Conservation (phyloP, 208 protist genomes). For the Leishmania gerbilli region DNA sequence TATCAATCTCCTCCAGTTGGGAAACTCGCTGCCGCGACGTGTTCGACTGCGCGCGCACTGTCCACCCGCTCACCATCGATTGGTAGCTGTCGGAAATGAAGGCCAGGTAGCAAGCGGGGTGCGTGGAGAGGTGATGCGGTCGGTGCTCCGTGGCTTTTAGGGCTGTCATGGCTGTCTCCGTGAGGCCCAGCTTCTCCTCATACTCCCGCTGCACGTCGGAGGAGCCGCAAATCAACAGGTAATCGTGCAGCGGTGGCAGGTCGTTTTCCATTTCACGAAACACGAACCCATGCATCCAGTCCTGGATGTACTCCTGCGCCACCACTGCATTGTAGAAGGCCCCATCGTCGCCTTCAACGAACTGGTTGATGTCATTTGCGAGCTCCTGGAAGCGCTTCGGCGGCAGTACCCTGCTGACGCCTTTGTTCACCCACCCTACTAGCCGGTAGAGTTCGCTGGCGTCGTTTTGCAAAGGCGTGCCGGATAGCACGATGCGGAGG, state of each 20-base stretch:
- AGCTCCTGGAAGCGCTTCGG: slow-evolving; percentile 56
- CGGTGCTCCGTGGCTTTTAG: slow-evolving; percentile 69
- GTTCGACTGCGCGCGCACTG: background rate
- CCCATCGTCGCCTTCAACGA: slow-evolving; percentile 72
- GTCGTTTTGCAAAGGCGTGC: slow-evolving; percentile 91
- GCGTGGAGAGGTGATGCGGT: slow-evolving; percentile 75
- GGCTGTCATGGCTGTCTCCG: slow-evolving; percentile 6
- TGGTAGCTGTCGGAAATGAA: slow-evolving; percentile 64
- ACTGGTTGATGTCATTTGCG: slow-evolving; percentile 61
- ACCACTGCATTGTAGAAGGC: slow-evolving; percentile 50
- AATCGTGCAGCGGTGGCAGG: slow-evolving; percentile 85
- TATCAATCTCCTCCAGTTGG: slow-evolving; percentile 39
- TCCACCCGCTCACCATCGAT: slow-evolving; percentile 35
- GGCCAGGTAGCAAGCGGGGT: slow-evolving; percentile 82
- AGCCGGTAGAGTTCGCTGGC: slow-evolving; percentile 81
- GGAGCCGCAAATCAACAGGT: slow-evolving; percentile 76
- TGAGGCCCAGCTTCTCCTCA: slow-evolving; percentile 21
- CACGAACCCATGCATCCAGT: slow-evolving; percentile 87
- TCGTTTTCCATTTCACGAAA: slow-evolving; percentile 84
- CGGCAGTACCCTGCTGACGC: slow-evolving; percentile 54
- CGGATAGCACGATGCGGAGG: slow-evolving; percentile 80
- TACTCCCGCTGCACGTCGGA: slow-evolving; percentile 52
- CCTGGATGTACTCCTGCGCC: slow-evolving; percentile 77
- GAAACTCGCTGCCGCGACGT: background rate
- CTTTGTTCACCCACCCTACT: slow-evolving; percentile 77